phyloP scores from a whole-genome alignment of 805 yeast species.

The Candida maltosa region DNA sequence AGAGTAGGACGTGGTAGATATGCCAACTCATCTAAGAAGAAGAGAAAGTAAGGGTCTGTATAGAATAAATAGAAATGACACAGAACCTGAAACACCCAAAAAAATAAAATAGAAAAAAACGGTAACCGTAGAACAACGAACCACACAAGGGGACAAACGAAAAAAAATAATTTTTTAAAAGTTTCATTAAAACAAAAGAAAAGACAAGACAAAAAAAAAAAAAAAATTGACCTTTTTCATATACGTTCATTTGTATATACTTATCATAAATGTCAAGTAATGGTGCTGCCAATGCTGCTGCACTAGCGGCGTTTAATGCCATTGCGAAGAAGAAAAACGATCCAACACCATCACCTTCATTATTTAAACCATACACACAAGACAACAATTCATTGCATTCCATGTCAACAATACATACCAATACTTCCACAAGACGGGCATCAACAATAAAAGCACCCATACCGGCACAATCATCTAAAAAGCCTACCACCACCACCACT shows the following conservation, averaged over 20 bases:
- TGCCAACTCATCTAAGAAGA: slow-evolving; percentile 60
- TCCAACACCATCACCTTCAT: too few species aligned
- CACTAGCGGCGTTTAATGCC: slow-evolving; percentile 40
- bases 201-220: too few species aligned
- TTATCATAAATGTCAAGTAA: not conserved
- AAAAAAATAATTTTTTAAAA: too few species aligned
- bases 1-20: slow-evolving; percentile 82
- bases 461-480: too few species aligned
- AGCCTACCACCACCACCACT: too few species aligned
- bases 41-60: slow-evolving; percentile 13
- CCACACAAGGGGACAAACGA: not conserved
- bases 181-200: too few species aligned
- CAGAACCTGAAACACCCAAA: not conserved
- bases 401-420: too few species aligned
- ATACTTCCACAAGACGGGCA: too few species aligned
- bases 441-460: too few species aligned
- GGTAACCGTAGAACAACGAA: not conserved
- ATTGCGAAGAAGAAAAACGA: slow-evolving; percentile 6
- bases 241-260: not conserved
- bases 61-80: too few species aligned
- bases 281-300: slow-evolving; percentile 37
- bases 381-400: too few species aligned
- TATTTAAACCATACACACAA: too few species aligned
- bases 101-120: not conserved
- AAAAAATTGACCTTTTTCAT: slow-evolving; percentile 1